Evolutionary conservation across 176 grass and related monocot genomes (phyloP), one percentile per base, ranked within the genome.

Genomic region (Eragrostis nindensis): DNA sequence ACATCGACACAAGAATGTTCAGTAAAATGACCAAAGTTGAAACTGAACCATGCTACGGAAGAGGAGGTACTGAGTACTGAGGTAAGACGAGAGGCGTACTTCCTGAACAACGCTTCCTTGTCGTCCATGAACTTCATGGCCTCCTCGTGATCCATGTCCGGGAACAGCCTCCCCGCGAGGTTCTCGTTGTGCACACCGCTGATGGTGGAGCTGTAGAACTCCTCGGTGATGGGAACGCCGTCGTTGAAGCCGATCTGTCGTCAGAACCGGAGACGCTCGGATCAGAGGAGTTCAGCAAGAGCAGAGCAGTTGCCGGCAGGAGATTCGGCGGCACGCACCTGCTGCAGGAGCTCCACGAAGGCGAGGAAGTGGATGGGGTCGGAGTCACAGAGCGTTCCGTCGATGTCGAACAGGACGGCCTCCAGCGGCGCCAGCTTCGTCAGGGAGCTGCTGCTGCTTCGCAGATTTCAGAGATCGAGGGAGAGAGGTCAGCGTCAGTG

Each of bases 301-400:
- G 4, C 32, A 36, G 32, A n/a, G n/a, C n/a, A n/a, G n/a, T n/a
- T n/a, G n/a, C n/a, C n/a, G n/a, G n/a, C n/a, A n/a, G n/a, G n/a
- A n/a, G n/a, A n/a, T n/a, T n/a, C n/a, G n/a, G n/a, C n/a, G n/a
- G n/a, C n/a, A n/a, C n/a, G n/a, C n/a, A n/a, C n/a, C n/a, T n/a
- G n/a, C n/a, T n/a, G n/a, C n/a, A n/a, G n/a, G n/a, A n/a, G n/a
- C n/a, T n/a, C n/a, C n/a, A 79, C 89, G 73, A 90, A 94, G 26
- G 94, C 94, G 38, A 57, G 70, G 62, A 90, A 97, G 73, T 97
- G 94, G 79, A 94, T 74, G 12, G 94, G 94, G 41, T 97, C 94
- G 47, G 94, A 97, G 80, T 97, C 94, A 42, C 79, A 86, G 12
- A 97, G 68, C 12, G 94, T 97, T 44, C 94, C 94, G 61, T 97